Conservation (phyloP, 73 alveolate species). For the Paramecium biaurelia region DNA sequence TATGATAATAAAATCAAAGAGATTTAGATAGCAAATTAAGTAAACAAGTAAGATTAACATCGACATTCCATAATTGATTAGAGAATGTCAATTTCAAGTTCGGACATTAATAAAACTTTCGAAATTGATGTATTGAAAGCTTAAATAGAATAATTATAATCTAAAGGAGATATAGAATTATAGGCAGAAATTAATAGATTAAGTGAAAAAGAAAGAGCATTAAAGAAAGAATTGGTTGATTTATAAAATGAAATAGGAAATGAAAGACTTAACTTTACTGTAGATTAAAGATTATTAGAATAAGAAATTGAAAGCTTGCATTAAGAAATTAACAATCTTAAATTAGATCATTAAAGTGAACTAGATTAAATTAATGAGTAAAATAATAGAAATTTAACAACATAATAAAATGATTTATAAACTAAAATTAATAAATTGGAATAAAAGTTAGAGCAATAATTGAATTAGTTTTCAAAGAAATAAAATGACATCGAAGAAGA, state of each 20-base stretch:
- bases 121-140: constrained; percentile 31
- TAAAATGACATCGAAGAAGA: neutral
- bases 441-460: neutral
- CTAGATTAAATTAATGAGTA: neutral
- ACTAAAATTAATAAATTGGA: neutral
- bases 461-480: neutral
- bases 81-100: neutral
- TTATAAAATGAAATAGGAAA: constrained; percentile 39
- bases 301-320: neutral
- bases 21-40: neutral
- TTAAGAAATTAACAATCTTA: neutral
- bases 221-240: constrained; percentile 35
- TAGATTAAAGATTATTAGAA: neutral
- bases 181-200: constrained; percentile 19
- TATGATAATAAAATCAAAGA: constrained; percentile 31
- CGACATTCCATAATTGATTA: neutral
- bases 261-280: neutral
- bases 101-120: neutral
- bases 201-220: constrained; percentile 34
- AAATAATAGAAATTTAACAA: neutral
- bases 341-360: neutral
- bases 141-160: neutral
- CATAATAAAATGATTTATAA: neutral
- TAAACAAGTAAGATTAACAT: neutral
- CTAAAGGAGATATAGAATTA: constrained; percentile 45